phyloP scores from a whole-genome alignment of 306 rosid genomes.

The Fagus crenata region DNA sequence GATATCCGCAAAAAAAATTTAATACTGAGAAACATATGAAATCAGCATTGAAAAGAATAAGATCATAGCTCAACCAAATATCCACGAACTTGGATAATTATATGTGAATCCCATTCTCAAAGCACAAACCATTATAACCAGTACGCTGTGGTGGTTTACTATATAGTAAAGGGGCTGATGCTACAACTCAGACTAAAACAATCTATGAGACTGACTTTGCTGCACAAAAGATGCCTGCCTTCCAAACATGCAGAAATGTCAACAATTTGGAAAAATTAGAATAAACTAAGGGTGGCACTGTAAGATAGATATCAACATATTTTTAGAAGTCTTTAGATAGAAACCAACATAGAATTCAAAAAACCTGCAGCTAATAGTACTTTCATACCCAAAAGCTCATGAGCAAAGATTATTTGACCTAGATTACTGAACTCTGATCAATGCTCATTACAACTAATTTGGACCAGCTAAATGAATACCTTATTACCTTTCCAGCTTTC shows the following conservation, averaged over 20 bases:
- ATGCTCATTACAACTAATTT: not conserved
- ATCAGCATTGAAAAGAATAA: not conserved
- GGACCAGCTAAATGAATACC: not conserved
- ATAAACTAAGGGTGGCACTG: not conserved
- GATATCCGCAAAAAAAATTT: not conserved
- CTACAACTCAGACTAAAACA: not conserved
- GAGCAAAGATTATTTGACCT: not conserved
- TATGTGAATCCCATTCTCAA: not conserved
- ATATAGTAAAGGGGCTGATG: not conserved
- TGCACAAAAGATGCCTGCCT: not conserved
- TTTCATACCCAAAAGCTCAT: not conserved
- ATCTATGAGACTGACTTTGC: not conserved
- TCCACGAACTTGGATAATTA: not conserved
- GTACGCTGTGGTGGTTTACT: not conserved
- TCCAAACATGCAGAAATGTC: not conserved
- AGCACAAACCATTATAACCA: not conserved
- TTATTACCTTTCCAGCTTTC: not conserved
- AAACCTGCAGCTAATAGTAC: not conserved
- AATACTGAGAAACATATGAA: not conserved
- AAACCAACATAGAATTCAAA: not conserved
- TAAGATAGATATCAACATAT: not conserved
- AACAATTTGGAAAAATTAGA: not conserved
- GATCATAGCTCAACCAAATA: not conserved
- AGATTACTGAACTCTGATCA: not conserved
- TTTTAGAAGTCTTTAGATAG: too few relatives aligned